Percentiles rank a stretch among this genome's conserved stretches.
Evolutionary conservation across 2,329 filamentous ascomycete genomes (phyloP).

Genomic region (Pseudogymnoascus sp.): DNA sequence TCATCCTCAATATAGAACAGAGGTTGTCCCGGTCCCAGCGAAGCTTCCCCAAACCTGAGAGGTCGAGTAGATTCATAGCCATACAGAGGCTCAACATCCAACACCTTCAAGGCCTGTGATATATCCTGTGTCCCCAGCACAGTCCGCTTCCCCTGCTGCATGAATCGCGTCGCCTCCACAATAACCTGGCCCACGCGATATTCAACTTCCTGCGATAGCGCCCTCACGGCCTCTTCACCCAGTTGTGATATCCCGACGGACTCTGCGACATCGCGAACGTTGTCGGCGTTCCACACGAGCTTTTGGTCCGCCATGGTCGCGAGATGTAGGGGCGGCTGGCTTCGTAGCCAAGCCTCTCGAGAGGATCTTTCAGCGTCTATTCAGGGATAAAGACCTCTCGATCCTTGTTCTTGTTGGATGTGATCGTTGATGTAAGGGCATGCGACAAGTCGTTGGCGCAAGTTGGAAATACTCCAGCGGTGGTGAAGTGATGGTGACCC

Average conservation of each 20-base stretch:
- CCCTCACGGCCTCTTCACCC: constrained; percentile 78
- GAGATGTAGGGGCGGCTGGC: background rate
- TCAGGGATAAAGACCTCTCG: background rate
- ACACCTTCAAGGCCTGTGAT: constrained; percentile 72
- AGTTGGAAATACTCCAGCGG: background rate
- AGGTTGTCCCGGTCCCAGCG: constrained; percentile 85
- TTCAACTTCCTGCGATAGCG: constrained; percentile 88
- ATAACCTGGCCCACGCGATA: constrained; percentile 91
- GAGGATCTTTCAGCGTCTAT: background rate
- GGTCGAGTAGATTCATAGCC: constrained; percentile 91
- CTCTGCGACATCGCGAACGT: constrained; percentile 91
- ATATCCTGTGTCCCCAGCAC: constrained; percentile 85
- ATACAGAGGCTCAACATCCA: constrained; percentile 92
- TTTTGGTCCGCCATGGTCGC: constrained; percentile 27
- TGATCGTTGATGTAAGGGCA: background rate
- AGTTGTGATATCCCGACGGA: constrained; percentile 82
- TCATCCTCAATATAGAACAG: constrained; percentile 98
- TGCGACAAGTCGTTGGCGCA: background rate
- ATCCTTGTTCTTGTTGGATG: background rate
- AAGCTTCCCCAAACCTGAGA: constrained; percentile 87
- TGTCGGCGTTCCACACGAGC: constrained; percentile 90
- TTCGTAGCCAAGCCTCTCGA: background rate
- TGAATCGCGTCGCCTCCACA: constrained; percentile 89
- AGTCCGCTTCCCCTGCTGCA: constrained; percentile 85
- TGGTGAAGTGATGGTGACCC: background rate